phyloP scores from a whole-genome alignment of 2,329 filamentous ascomycete genomes.

The Fusarium floridanum region DNA sequence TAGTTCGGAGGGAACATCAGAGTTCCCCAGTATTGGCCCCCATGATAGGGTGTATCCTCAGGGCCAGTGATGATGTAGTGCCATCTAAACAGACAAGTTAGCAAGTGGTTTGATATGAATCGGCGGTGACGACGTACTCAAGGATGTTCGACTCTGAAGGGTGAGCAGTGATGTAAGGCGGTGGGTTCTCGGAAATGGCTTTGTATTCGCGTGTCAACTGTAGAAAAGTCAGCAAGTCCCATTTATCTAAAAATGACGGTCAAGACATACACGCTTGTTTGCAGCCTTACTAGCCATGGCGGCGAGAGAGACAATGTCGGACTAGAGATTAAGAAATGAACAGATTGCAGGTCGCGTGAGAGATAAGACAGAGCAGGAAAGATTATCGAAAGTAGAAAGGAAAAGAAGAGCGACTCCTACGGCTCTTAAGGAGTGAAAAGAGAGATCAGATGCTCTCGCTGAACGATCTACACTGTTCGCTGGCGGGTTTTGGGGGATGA shows the following conservation, averaged over 20 bases:
- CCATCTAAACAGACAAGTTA: conserved; percentile 69
- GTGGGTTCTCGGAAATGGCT: conserved; percentile 77
- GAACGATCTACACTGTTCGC: conserved; percentile 18
- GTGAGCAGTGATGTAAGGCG: conserved; percentile 89
- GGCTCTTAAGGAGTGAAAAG: conserved; percentile 11
- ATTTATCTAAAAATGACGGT: not conserved
- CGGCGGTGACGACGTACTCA: conserved; percentile 68
- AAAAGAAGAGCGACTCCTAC: not conserved
- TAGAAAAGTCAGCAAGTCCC: conserved; percentile 39
- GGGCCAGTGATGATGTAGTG: conserved; percentile 97
- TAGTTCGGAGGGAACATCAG: conserved; percentile 96
- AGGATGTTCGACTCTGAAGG: conserved; percentile 93
- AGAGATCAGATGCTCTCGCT: conserved; percentile 12
- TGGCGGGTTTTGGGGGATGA: conserved; percentile 26
- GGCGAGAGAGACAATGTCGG: conserved; percentile 14
- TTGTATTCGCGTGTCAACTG: conserved; percentile 74
- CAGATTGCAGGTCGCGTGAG: conserved; percentile 46
- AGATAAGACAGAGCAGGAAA: not conserved
- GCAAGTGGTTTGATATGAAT: not conserved
- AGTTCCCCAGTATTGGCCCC: conserved; percentile 98
- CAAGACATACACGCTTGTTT: conserved; percentile 73
- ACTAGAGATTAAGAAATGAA: conserved; percentile 36
- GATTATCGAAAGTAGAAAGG: conserved; percentile 6
- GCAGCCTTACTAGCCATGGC: conserved; percentile 79
- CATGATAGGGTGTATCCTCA: conserved; percentile 91